Conservation (phyloP, 139 green algal genomes). For the Micractinium conductrix region DNA sequence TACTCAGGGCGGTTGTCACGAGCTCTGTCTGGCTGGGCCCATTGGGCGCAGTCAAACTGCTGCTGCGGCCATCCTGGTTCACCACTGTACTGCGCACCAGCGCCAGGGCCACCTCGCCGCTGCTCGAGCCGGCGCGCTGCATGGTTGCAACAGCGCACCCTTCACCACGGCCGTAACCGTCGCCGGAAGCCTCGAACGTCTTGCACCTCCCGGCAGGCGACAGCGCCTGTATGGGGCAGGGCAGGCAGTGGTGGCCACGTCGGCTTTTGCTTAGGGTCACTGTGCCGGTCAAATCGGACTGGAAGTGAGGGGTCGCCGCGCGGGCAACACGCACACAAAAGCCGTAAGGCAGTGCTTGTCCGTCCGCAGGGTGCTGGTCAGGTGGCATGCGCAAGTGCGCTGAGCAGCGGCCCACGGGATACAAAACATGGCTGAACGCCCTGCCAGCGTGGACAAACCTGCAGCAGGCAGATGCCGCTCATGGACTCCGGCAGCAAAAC, state of each 20-base stretch:
- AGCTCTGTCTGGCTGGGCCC: conserved; percentile 61
- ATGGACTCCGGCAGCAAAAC: conserved; percentile 44
- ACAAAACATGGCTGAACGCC: too few relatives aligned
- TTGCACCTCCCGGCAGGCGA: conserved; percentile 54
- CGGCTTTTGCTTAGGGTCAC: too few relatives aligned
- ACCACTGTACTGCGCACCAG: conserved; percentile 45
- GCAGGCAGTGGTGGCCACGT: too few relatives aligned
- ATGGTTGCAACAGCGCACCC: conserved; percentile 29
- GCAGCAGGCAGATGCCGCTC: conserved; percentile 39
- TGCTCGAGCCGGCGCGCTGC: not conserved
- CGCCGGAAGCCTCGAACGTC: conserved; percentile 53
- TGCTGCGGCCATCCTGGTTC: conserved; percentile 67
- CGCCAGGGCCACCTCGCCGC: not conserved
- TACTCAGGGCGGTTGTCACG: conserved; percentile 50
- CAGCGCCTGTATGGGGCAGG: conserved; percentile 18
- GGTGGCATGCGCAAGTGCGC: not conserved
- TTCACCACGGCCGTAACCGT: conserved; percentile 67
- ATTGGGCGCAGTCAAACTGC: conserved; percentile 62
- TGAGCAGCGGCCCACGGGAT: too few relatives aligned
- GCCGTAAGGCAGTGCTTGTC: not conserved
- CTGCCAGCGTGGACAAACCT: not conserved
- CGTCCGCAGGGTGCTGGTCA: too few relatives aligned
- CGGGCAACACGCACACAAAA: too few relatives aligned
- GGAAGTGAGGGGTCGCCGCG: too few relatives aligned
- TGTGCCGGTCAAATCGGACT: too few relatives aligned